phyloP scores from a whole-genome alignment of 108 stramenopile species.

The Skeletonema tropicum region DNA sequence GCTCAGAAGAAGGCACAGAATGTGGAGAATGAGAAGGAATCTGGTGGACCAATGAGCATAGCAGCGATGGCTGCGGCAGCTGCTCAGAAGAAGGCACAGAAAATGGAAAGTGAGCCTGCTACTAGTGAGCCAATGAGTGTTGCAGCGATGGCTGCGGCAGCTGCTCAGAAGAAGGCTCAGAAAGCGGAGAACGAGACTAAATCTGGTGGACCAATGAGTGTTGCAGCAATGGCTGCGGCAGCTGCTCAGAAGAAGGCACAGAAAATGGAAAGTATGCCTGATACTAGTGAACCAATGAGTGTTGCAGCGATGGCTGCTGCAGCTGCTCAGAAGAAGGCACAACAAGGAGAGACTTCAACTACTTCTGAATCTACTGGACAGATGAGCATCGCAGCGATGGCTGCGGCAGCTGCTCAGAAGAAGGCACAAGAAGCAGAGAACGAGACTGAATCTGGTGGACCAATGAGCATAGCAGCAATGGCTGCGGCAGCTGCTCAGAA shows the following conservation, averaged over 20 bases:
- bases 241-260: neutral
- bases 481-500: slow-evolving; percentile 9
- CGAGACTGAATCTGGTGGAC: neutral
- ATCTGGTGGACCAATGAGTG: neutral
- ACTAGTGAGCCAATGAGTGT: neutral
- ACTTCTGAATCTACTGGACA: neutral
- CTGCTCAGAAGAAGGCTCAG: neutral
- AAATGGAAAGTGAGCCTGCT: neutral
- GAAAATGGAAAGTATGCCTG: neutral
- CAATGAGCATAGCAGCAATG: slow-evolving; percentile 14
- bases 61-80: slow-evolving; percentile 4
- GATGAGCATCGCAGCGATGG: slow-evolving; percentile 14
- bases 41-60: too few species aligned
- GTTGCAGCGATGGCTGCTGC: slow-evolving; percentile 11
- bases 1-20: too few species aligned
- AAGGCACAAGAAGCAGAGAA: neutral
- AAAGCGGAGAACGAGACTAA: neutral
- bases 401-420: slow-evolving; percentile 5
- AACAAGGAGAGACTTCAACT: neutral
- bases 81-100: neutral
- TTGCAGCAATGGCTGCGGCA: slow-evolving; percentile 6
- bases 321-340: neutral
- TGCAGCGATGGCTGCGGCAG: neutral
- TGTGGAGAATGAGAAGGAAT: too few species aligned
- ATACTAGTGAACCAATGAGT: neutral